phyloP scores from a whole-genome alignment of 2,329 filamentous ascomycete species.

The Hortaea werneckii region DNA sequence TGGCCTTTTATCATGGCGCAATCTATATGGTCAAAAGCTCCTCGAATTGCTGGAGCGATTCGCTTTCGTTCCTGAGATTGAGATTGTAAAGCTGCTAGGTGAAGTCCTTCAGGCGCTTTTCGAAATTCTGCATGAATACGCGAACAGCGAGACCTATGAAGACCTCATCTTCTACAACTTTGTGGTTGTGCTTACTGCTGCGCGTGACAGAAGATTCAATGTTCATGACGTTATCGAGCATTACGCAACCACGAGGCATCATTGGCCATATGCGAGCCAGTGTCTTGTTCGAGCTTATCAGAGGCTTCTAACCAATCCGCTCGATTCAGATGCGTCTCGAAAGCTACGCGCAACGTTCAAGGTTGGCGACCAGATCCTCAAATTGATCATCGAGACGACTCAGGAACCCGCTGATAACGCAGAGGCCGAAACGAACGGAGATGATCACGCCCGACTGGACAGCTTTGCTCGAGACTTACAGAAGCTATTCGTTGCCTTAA shows the following conservation, averaged over 20 bases:
- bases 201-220: slow-evolving; percentile 89
- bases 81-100: slow-evolving; percentile 86
- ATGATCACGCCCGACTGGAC: slow-evolving; percentile 60
- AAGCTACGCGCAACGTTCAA: slow-evolving; percentile 88
- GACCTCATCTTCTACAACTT: slow-evolving; percentile 85
- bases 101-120: slow-evolving; percentile 89
- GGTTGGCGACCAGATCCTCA: slow-evolving; percentile 83
- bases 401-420: slow-evolving; percentile 46
- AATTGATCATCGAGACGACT: slow-evolving; percentile 85
- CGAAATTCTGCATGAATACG: slow-evolving; percentile 78
- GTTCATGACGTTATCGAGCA: slow-evolving; percentile 81
- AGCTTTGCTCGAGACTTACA: slow-evolving; percentile 77
- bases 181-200: slow-evolving; percentile 82
- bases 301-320: slow-evolving; percentile 69
- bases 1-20: slow-evolving; percentile 68
- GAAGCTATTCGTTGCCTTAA: slow-evolving; percentile 79
- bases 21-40: slow-evolving; percentile 54
- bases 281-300: slow-evolving; percentile 82
- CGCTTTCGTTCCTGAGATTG: slow-evolving; percentile 90
- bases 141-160: slow-evolving; percentile 86
- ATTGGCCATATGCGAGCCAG: slow-evolving; percentile 84
- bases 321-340: slow-evolving; percentile 71
- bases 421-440: slow-evolving; percentile 53
- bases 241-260: slow-evolving; percentile 80
- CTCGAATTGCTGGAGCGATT: slow-evolving; percentile 68